A percentile compares a stretch with the other conserved stretches of the same genome.
Conservation (phyloP, 2,329 filamentous ascomycete genomes). For the Emmonsiellopsis sp. region DNA sequence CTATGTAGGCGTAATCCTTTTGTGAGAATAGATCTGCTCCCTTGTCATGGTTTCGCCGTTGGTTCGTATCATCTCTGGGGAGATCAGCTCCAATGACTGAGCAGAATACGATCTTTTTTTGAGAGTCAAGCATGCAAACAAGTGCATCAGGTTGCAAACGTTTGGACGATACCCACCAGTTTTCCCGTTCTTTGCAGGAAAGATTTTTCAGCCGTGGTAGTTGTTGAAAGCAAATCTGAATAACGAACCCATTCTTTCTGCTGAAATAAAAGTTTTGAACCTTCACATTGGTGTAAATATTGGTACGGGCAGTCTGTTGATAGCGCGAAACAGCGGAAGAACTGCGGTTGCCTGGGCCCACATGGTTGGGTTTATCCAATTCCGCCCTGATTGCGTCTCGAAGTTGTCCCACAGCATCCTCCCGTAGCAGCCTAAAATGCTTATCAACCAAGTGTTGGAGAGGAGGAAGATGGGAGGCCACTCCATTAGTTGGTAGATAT, state of each 20-base stretch:
- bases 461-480: conserved; percentile 7
- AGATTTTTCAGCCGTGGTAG: neutral
- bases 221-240: conserved; percentile 10
- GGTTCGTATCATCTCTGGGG: conserved; percentile 15
- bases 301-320: conserved; percentile 10
- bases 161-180: neutral
- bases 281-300: conserved; percentile 11
- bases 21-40: neutral
- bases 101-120: neutral
- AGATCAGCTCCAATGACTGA: conserved; percentile 19
- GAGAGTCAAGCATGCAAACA: neutral
- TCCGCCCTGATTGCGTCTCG: conserved; percentile 14
- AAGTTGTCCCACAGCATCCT: conserved; percentile 11
- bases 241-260: conserved; percentile 11
- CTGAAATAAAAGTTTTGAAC: conserved; percentile 13
- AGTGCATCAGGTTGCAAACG: neutral
- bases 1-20: neutral
- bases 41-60: conserved; percentile 14
- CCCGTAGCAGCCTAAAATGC: conserved; percentile 14
- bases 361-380: conserved; percentile 7
- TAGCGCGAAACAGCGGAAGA: conserved; percentile 8
- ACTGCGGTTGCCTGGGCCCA: neutral
- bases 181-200: neutral
- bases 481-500: conserved; percentile 12
- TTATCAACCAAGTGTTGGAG: conserved; percentile 5